phyloP scores from a whole-genome alignment of 352 stramenopile species.

The Globisporangium yorkense region DNA sequence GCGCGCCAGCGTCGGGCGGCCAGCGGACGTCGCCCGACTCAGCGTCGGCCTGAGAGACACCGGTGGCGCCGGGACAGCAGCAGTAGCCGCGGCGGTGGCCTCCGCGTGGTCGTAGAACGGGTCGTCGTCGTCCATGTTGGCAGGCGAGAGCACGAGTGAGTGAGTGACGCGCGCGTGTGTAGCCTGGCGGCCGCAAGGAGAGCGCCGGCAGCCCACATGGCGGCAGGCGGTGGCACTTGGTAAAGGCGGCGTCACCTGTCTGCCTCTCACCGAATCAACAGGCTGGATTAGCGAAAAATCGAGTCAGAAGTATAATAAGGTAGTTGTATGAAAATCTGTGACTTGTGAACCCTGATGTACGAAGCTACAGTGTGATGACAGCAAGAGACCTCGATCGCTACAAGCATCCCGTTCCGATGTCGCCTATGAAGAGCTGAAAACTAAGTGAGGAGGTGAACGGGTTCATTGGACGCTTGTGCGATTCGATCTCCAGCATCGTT shows the following conservation, averaged over 20 bases:
- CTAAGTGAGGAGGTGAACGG: too few species aligned
- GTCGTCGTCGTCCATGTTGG: conserved; percentile 5
- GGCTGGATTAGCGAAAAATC: too few species aligned
- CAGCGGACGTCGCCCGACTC: neutral
- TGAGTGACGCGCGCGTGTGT: neutral
- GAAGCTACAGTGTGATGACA: too few species aligned
- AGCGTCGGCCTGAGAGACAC: neutral
- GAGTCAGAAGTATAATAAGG: too few species aligned
- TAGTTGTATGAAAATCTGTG: too few species aligned
- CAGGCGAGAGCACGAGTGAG: neutral
- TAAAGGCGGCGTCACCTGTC: neutral
- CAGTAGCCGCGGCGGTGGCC: neutral
- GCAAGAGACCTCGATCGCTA: too few species aligned
- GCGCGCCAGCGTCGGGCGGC: conserved; percentile 7
- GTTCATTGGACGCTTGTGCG: too few species aligned
- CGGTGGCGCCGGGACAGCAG: neutral
- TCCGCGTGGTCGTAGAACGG: conserved; percentile 14
- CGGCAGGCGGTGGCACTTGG: neutral
- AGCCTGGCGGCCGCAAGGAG: neutral
- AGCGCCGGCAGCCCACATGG: neutral
- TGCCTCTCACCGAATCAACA: too few species aligned
- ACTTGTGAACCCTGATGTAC: too few species aligned
- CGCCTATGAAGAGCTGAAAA: too few species aligned
- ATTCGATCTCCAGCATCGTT: too few species aligned
- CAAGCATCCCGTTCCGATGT: too few species aligned